phyloP scores from a whole-genome alignment of 2,329 filamentous ascomycete species.

The Neofusicoccum umdonicola region DNA sequence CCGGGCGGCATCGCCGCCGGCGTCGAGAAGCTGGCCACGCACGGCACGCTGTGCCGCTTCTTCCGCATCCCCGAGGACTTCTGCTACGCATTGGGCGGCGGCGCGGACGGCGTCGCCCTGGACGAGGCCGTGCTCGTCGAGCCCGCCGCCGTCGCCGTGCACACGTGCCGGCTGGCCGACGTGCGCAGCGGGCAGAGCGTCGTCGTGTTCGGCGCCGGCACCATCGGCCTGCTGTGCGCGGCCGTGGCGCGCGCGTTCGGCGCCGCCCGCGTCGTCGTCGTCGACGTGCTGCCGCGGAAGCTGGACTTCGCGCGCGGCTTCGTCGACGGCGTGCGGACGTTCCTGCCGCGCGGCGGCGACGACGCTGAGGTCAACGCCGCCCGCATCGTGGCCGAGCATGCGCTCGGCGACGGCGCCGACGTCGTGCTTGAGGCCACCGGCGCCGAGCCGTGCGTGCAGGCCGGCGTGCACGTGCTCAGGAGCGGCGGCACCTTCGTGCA shows the following conservation, averaged over 20 bases:
- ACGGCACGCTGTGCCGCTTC: slow-evolving; percentile 18
- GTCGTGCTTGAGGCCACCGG: slow-evolving; percentile 28
- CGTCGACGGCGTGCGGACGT: slow-evolving; percentile 45
- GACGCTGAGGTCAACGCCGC: slow-evolving; percentile 2
- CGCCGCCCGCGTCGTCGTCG: slow-evolving; percentile 70
- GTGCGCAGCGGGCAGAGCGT: slow-evolving; percentile 31
- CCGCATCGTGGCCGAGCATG: slow-evolving; percentile 15
- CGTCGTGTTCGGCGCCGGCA: slow-evolving; percentile 42
- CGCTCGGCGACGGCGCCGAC: slow-evolving; percentile 20
- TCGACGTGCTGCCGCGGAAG: slow-evolving; percentile 75
- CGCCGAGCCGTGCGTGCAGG: slow-evolving; percentile 24
- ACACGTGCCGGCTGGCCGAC: background rate
- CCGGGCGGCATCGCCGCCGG: slow-evolving; percentile 43
- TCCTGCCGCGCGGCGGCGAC: background rate
- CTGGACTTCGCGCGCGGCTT: slow-evolving; percentile 72
- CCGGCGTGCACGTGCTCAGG: slow-evolving; percentile 21
- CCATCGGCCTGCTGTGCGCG: slow-evolving; percentile 76
- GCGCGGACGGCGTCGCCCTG: background rate
- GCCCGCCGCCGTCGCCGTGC: slow-evolving; percentile 16
- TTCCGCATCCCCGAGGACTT: slow-evolving; percentile 20
- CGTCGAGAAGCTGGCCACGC: background rate
- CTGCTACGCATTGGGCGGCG: slow-evolving; percentile 15
- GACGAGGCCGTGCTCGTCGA: slow-evolving; percentile 20
- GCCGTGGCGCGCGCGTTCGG: slow-evolving; percentile 78
- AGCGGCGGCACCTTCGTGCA: slow-evolving; percentile 26